Percentiles rank a stretch among this genome's conserved stretches.
These are phyloP conservation scores for Gossypium laxum DNA, from an alignment of 441 rosid species.

Conservation along the genomic window DNA sequence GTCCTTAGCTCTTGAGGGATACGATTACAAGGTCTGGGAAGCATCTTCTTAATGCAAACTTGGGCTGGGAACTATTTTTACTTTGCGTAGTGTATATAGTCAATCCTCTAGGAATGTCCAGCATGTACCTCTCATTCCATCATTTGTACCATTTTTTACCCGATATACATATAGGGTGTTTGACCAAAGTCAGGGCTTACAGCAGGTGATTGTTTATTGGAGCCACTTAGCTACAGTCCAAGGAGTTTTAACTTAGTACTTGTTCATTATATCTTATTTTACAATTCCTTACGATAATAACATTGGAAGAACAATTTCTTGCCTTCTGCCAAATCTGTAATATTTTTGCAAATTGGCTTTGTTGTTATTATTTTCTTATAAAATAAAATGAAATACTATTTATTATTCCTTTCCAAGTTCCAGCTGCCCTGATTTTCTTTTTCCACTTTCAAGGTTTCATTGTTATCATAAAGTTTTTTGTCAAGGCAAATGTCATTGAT, in stretches of 20 bases:
- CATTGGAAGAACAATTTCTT: background rate
- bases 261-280: background rate
- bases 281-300: background rate
- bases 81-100: background rate
- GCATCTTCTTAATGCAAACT: conserved; percentile 32
- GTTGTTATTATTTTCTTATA: no score
- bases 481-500: no score
- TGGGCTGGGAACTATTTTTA: background rate
- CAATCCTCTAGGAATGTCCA: background rate
- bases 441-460: no score
- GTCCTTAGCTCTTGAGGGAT: conserved; percentile 56
- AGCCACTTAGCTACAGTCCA: background rate
- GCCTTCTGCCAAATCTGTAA: background rate
- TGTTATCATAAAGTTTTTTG: no score
- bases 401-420: no score
- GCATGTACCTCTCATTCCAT: background rate
- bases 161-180: background rate
- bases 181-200: background rate
- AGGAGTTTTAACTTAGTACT: background rate
- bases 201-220: background rate
- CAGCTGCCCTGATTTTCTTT: no score
- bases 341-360: background rate
- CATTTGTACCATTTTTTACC: background rate
- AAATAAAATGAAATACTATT: no score
- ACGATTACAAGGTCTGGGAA: conserved; percentile 83